A percentile compares a stretch with the other conserved stretches of the same genome.
Conservation (phyloP, 106 monocot genomes). For the Xerophyta viscosa region DNA sequence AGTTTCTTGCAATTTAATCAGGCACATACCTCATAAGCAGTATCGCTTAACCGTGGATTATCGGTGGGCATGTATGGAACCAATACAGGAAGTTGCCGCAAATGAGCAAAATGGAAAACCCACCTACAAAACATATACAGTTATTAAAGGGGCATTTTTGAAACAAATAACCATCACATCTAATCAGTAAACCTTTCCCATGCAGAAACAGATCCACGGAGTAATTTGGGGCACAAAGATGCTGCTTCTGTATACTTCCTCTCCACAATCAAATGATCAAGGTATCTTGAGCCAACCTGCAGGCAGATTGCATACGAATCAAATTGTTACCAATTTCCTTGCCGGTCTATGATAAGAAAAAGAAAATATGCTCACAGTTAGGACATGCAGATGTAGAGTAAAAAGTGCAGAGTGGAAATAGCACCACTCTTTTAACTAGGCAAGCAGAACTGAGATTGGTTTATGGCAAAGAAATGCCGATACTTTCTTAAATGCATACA, state of each 20-base stretch:
- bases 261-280: constrained; percentile 89
- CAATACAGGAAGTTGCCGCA: constrained; percentile 89
- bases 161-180: constrained; percentile 2
- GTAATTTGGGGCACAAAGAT: constrained; percentile 84
- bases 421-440: too few relatives aligned
- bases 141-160: neutral
- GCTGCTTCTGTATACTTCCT: constrained; percentile 98
- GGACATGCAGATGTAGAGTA: too few relatives aligned
- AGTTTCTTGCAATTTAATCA: too few relatives aligned
- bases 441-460: too few relatives aligned
- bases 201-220: constrained; percentile 84
- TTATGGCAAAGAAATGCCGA: too few relatives aligned
- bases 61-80: constrained; percentile 93
- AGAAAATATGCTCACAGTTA: too few relatives aligned
- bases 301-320: too few relatives aligned
- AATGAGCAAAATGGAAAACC: constrained; percentile 98
- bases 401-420: too few relatives aligned
- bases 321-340: too few relatives aligned
- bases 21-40: constrained; percentile 77
- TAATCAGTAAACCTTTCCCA: constrained; percentile 71
- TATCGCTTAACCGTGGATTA: constrained; percentile 81
- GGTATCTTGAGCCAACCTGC: constrained; percentile 95
- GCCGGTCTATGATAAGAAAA: too few relatives aligned
- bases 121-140: constrained; percentile 43
- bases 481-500: too few relatives aligned